phyloP scores from a whole-genome alignment of 257 asterid genomes.

The Nemophila menziesii region DNA sequence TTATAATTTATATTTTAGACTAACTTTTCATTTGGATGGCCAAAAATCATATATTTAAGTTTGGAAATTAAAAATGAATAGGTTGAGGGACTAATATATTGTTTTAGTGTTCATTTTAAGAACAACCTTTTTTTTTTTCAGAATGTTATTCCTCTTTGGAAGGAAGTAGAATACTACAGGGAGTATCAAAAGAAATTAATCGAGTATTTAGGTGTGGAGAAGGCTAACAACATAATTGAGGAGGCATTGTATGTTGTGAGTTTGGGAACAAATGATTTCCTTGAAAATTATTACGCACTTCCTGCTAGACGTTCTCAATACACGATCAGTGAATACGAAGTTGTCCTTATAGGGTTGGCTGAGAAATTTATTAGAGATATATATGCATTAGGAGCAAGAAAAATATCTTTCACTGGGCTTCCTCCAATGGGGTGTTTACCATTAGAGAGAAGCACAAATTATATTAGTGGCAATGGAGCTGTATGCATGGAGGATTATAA shows the following conservation, averaged over 20 bases:
- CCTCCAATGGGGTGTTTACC: slow-evolving; percentile 97
- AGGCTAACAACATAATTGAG: slow-evolving; percentile 27
- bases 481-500: slow-evolving; percentile 61
- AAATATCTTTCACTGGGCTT: slow-evolving; percentile 53
- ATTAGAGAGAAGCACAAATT: slow-evolving; percentile 61
- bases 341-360: slow-evolving; percentile 27
- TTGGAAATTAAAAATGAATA: no score
- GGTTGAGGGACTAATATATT: no score
- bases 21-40: no score
- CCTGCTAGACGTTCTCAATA: slow-evolving; percentile 36
- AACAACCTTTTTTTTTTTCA: slow-evolving; percentile 13
- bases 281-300: slow-evolving; percentile 72
- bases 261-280: slow-evolving; percentile 84
- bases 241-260: slow-evolving; percentile 68
- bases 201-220: slow-evolving; percentile 32
- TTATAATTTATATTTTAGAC: no score
- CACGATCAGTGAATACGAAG: slow-evolving; percentile 54
- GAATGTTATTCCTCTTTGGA: slow-evolving; percentile 91
- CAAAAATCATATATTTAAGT: no score
- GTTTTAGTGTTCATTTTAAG: no score
- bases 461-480: slow-evolving; percentile 48
- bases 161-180: slow-evolving; percentile 65
- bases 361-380: slow-evolving; percentile 43
- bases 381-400: slow-evolving; percentile 56
- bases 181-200: slow-evolving; percentile 45